Evolutionary conservation across 2,329 filamentous ascomycete genomes (phyloP).

Genomic region (Fonsecaea erecta): DNA sequence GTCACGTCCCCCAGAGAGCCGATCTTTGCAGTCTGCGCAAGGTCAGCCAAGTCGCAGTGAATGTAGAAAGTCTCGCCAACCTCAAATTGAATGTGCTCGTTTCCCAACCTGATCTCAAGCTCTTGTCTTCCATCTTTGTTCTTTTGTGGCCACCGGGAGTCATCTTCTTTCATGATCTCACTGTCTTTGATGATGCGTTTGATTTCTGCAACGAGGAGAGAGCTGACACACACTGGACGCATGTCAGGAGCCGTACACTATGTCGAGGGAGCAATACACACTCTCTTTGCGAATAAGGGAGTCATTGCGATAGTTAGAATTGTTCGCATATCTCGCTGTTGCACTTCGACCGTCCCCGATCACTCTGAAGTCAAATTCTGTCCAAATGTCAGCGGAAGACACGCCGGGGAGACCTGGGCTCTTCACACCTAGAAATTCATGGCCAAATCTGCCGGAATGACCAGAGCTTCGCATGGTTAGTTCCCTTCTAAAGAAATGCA

Average conservation of each 20-base stretch:
- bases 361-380: constrained; percentile 95
- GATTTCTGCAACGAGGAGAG: constrained; percentile 87
- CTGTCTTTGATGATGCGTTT: constrained; percentile 96
- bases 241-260: constrained; percentile 31
- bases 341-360: constrained; percentile 92
- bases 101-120: constrained; percentile 89
- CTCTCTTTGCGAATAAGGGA: constrained; percentile 99
- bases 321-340: constrained; percentile 95
- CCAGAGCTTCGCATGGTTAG: constrained; percentile 73
- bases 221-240: constrained; percentile 86
- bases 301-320: constrained; percentile 99
- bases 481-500: constrained; percentile 39
- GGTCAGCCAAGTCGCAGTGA: background rate
- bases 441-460: constrained; percentile 94
- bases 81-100: constrained; percentile 98
- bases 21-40: constrained; percentile 87
- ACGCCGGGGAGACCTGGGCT: background rate
- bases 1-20: constrained; percentile 96
- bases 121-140: constrained; percentile 98
- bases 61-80: constrained; percentile 53
- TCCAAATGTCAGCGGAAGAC: constrained; percentile 22
- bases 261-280: constrained; percentile 54
- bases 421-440: constrained; percentile 86
- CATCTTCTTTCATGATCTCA: constrained; percentile 98
- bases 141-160: constrained; percentile 98